Conservation (phyloP, 495 filamentous ascomycete species). For the Xylaria venustula region DNA sequence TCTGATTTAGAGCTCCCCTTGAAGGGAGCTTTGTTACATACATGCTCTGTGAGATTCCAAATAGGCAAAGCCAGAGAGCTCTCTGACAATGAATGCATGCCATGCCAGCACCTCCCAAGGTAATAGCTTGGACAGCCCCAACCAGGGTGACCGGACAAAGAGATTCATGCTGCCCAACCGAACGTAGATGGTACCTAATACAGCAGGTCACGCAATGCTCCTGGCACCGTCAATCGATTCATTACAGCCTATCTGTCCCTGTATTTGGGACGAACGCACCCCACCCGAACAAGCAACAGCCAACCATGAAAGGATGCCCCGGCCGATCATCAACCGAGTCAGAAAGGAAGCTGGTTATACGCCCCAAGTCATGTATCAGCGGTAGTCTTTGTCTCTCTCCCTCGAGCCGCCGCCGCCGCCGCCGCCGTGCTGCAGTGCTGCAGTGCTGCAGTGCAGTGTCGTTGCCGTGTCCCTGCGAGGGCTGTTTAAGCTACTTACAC, state of each 20-base stretch:
- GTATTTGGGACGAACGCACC: slow-evolving; percentile 5
- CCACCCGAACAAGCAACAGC: slow-evolving; percentile 19
- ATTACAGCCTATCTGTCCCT: background rate
- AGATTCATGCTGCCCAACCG: background rate
- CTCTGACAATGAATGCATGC: background rate
- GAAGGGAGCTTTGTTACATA: slow-evolving; percentile 18
- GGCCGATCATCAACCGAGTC: slow-evolving; percentile 32
- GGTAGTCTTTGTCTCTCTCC: slow-evolving; percentile 22
- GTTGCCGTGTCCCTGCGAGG: background rate
- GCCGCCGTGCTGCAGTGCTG: too few species aligned
- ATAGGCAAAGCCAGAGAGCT: slow-evolving; percentile 15
- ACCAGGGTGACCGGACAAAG: background rate
- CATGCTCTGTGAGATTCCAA: slow-evolving; percentile 10
- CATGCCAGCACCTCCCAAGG: slow-evolving; percentile 10
- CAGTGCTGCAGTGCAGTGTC: too few species aligned
- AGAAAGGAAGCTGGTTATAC: slow-evolving; percentile 28
- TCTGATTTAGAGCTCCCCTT: background rate
- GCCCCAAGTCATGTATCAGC: too few species aligned
- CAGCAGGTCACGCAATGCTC: background rate
- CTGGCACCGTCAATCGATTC: slow-evolving; percentile 1
- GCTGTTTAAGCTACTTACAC: background rate
- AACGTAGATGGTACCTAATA: background rate
- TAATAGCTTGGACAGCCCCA: background rate
- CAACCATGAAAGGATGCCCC: slow-evolving; percentile 14
- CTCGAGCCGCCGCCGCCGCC: background rate